Evolutionary conservation across 2,329 filamentous ascomycete species (phyloP), one percentile per base, ranked within the genome.

Genomic region (Cucurbitaria berberidis): DNA sequence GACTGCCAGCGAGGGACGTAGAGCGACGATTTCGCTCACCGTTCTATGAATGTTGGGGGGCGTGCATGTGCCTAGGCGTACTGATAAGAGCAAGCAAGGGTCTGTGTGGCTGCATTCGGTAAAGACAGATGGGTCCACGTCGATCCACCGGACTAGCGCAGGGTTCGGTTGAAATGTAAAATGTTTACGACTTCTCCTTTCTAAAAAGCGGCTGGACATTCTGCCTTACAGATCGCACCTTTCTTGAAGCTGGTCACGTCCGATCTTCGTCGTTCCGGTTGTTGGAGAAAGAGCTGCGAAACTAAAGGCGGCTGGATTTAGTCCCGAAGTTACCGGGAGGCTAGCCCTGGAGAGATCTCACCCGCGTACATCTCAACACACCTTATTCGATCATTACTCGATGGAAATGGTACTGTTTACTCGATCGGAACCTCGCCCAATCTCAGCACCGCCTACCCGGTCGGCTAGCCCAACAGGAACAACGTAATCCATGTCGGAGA

Each of bases 371-470:
- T 65, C 57, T 62, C 55, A 63, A 63, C 59, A 61, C 58, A 55
- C 48, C 48, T 57, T 45, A 24, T 21, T 65, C 39, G 13, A 45
- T 24, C 21, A 67, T 73, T 73, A 73, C 69, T 73, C 70, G 67
- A 73, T 70, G 51, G 39, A 24, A 26, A 26, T 15, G 21, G 13
- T 11, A n/a, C 11, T 39, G 18, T 13, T 68, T 72, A 64, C 73
- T 53, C 56, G 57, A 67, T 69, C 66, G 55, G 64, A 64, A 46
- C 43, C 51, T 46, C 40, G 46, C 24, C 54, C 53, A 55, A 45
- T 38, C 42, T 52, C 52, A 49, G 46, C 45, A 52, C 47, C 45
- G 58, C 53, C 50, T 45, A 53, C 52, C 36, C 55, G 44, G 40
- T 40, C 40, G 35, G 43, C 55, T 59, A 65, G 55, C 57, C 46